These are phyloP conservation scores for Sicyos baderoa DNA, from an alignment of 306 rosid genomes.

Conservation along the genomic window DNA sequence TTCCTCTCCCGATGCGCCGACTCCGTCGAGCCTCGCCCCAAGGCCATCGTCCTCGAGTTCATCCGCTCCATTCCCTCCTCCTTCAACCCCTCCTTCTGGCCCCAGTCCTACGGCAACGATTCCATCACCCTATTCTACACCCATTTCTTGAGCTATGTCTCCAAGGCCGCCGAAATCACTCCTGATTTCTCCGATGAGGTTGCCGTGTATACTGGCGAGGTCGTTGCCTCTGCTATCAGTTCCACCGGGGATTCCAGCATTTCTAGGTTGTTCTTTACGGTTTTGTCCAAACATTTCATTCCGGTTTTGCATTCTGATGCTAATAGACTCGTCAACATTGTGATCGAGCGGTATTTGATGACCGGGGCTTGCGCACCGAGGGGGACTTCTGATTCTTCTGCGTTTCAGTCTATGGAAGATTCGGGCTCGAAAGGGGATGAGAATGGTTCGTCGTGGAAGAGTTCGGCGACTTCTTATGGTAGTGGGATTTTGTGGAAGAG, in stretches of 20 bases:
- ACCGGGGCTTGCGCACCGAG: slow-evolving; percentile 34
- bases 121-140: slow-evolving; percentile 48
- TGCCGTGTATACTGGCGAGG: slow-evolving; percentile 48
- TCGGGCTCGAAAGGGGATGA: slow-evolving; percentile 56
- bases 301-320: slow-evolving; percentile 59
- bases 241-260: slow-evolving; percentile 33
- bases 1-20: slow-evolving; percentile 64
- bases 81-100: slow-evolving; percentile 70
- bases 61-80: slow-evolving; percentile 60
- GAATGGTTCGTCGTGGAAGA: slow-evolving; percentile 47
- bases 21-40: slow-evolving; percentile 63
- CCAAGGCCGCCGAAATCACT: slow-evolving; percentile 54
- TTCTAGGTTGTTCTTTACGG: slow-evolving; percentile 57
- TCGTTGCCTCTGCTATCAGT: slow-evolving; percentile 40
- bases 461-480: slow-evolving; percentile 46
- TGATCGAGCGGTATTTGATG: slow-evolving; percentile 48
- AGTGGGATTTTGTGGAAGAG: slow-evolving; percentile 57
- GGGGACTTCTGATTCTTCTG: slow-evolving; percentile 43
- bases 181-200: slow-evolving; percentile 57
- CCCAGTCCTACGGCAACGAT: slow-evolving; percentile 51
- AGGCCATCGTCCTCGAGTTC: slow-evolving; percentile 56
- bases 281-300: slow-evolving; percentile 51
- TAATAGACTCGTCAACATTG: slow-evolving; percentile 39
- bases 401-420: slow-evolving; percentile 46
- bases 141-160: slow-evolving; percentile 51